Percentiles rank a stretch among this genome's conserved stretches.
These are phyloP conservation scores for Sphagnum tenellum DNA, from an alignment of 225 moss, liverwort and hornwort genomes.

Conservation along the genomic window DNA sequence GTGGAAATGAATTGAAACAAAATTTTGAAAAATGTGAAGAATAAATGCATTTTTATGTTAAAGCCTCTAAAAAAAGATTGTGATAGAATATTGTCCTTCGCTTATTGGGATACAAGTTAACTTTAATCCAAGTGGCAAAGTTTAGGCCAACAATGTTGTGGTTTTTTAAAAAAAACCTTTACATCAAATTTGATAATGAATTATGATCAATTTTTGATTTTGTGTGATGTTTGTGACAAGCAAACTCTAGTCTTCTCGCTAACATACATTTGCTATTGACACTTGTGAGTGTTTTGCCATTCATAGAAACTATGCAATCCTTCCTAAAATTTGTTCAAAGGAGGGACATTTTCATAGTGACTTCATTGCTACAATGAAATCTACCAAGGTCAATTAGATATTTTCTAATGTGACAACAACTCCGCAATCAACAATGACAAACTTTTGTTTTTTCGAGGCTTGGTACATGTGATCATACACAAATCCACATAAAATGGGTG, in stretches of 20 bases:
- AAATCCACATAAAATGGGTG: conserved; percentile 1
- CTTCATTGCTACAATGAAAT: neutral
- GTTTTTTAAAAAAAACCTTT: no score
- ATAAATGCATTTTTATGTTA: neutral
- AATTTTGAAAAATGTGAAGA: neutral
- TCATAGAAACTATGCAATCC: neutral
- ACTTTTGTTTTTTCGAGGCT: neutral
- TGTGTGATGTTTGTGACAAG: no score
- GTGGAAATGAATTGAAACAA: neutral
- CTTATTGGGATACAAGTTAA: neutral
- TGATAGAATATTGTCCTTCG: neutral
- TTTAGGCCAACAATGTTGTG: neutral
- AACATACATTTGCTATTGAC: no score
- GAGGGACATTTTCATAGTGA: neutral
- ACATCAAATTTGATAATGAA: no score
- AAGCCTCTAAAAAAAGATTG: neutral
- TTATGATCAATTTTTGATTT: no score
- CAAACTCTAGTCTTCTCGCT: no score
- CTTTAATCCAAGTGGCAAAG: neutral
- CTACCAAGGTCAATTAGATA: neutral
- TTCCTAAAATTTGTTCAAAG: neutral
- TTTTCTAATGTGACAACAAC: neutral
- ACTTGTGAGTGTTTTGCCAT: neutral
- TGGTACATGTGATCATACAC: neutral
- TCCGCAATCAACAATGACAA: neutral